phyloP scores from a whole-genome alignment of 1,284 basidiomycete species.

The Flammula alnicola region DNA sequence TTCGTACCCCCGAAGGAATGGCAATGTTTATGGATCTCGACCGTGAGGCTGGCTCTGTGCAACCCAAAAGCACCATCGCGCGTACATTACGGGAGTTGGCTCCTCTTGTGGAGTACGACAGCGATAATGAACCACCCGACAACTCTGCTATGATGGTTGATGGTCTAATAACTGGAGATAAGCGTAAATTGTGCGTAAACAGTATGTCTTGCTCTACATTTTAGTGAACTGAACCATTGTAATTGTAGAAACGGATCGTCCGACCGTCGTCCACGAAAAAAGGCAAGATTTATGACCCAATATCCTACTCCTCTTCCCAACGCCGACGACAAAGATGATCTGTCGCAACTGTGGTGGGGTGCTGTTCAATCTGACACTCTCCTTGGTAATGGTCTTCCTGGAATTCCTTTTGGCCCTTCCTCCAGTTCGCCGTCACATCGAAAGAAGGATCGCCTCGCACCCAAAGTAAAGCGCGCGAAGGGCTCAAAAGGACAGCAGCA shows the following conservation, averaged over 20 bases:
- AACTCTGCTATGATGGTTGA: conserved; percentile 40
- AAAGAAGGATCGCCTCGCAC: conserved; percentile 26
- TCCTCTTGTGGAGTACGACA: conserved; percentile 43
- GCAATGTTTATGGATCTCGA: conserved; percentile 62
- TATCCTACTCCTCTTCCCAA: conserved; percentile 36
- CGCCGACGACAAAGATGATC: conserved; percentile 43
- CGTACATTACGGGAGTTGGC: conserved; percentile 47
- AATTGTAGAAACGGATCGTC: conserved; percentile 35
- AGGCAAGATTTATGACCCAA: conserved; percentile 40
- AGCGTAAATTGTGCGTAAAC: too few relatives aligned
- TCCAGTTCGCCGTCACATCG: conserved; percentile 29
- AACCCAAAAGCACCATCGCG: conserved; percentile 26
- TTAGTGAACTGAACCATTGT: too few relatives aligned
- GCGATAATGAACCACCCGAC: conserved; percentile 43
- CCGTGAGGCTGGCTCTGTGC: conserved; percentile 33
- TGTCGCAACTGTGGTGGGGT: conserved; percentile 74
- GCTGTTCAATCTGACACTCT: conserved; percentile 65
- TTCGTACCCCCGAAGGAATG: conserved; percentile 84
- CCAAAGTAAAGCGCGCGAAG: conserved; percentile 35
- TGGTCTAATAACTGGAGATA: conserved; percentile 48
- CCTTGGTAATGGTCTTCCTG: conserved; percentile 68
- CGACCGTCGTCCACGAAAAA: conserved; percentile 46
- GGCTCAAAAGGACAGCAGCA: conserved; percentile 25
- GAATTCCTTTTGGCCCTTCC: conserved; percentile 51
- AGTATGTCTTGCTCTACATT: too few relatives aligned